Evolutionary conservation across 495 filamentous ascomycete genomes (phyloP), one percentile per base, ranked within the genome.

Genomic region (Xylaria cubensis): DNA sequence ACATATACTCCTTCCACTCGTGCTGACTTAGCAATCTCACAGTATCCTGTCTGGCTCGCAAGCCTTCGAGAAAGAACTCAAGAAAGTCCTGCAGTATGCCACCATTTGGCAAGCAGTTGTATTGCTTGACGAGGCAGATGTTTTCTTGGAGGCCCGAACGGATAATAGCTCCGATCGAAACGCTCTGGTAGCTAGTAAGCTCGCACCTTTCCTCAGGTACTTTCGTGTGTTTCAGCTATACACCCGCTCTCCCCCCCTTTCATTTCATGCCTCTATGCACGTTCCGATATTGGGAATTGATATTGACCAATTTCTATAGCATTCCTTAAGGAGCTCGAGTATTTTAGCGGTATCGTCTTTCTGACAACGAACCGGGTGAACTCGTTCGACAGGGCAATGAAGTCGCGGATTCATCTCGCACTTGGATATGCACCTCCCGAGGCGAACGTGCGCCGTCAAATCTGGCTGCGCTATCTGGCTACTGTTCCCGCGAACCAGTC

Each of bases 21-120:
- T 67, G 12, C 53, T 74, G 53, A 86, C 87, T n/a, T 86, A 6
- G 3, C 34, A 13, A 19, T 53, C 12, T 19, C 17, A 19, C 4
- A 79, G 77, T 69, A 19, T 67, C 17, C 12, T 76, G 66, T 70
- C 68, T 17, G 74, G 73, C 3, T 73, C 75, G 1, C 67, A 64
- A 3, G 32, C 70, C 80, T 64, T 97, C 2, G 94, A 97, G 77
- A 84, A 80, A 7, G 89, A 94, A 71, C 86, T 97, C 29, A 92
- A 90, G 71, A 91, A 92, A 74, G 91, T 97, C 61, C 85, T 97
- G 50, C 92, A 95, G 71, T 93, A 96, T 44, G 80, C 86, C 32
- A 82, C 80, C 4, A 79, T 74, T 26, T 90, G 86, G 87, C 80
- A 82, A 13, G 85, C 82, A 3, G 77, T 89, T 2, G 74, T 88